Conservation (phyloP, 1,139 yeast genomes). For the Lodderomyces metapsilosis region DNA sequence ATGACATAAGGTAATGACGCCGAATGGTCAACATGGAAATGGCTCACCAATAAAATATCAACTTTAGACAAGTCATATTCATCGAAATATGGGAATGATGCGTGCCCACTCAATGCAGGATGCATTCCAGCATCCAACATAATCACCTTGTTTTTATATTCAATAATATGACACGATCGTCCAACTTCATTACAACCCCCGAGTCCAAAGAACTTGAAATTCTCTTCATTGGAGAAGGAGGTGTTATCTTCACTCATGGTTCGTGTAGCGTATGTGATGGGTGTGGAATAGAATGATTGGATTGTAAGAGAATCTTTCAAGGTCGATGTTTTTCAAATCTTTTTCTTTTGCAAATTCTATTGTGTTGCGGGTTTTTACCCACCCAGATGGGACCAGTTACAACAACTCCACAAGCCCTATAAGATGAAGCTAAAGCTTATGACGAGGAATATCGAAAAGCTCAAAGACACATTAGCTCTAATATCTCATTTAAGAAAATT, state of each 20-base stretch:
- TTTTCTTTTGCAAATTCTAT: not conserved
- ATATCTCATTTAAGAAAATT: slow-evolving; percentile 30
- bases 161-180: slow-evolving; percentile 88
- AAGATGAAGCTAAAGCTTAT: slow-evolving; percentile 37
- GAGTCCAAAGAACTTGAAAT: slow-evolving; percentile 77
- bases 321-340: too few relatives aligned
- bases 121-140: slow-evolving; percentile 99
- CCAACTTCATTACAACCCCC: slow-evolving; percentile 99
- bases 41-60: slow-evolving; percentile 84
- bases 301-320: too few relatives aligned
- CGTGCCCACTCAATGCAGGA: slow-evolving; percentile 89
- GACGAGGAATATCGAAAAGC: slow-evolving; percentile 28
- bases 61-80: slow-evolving; percentile 88
- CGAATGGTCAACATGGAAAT: slow-evolving; percentile 96
- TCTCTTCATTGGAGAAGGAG: slow-evolving; percentile 28
- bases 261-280: not conserved
- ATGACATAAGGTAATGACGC: slow-evolving; percentile 96
- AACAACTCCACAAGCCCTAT: not conserved
- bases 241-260: slow-evolving; percentile 12
- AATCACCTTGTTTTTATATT: slow-evolving; percentile 91
- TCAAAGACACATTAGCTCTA: slow-evolving; percentile 30
- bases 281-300: not conserved
- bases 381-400: too few relatives aligned
- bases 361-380: not conserved
- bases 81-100: slow-evolving; percentile 91